Evolutionary conservation across 148 eudicot genomes (phyloP), one percentile per base, ranked within the genome.

Genomic region (Vaccinium corymbosum): DNA sequence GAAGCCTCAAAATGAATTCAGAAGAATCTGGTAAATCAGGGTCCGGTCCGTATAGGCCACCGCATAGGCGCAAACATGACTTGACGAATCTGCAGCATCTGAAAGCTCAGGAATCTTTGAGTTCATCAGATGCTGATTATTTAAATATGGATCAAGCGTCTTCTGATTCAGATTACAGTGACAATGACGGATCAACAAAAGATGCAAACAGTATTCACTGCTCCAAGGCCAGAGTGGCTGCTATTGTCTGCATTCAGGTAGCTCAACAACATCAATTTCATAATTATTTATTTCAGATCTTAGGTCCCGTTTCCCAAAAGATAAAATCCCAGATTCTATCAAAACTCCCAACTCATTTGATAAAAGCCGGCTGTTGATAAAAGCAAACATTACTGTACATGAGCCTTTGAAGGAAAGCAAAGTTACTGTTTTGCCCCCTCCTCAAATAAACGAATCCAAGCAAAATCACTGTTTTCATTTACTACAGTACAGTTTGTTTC

Each of bases 81-180:
- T 25, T 48, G 52, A 80, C 84, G 76, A 85, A 79, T 82, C 46
- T 83, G 82, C 88, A 86, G 87, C 90, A 84, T 87, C 81, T 80
- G 46, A 86, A 76, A 77, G 56, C 88, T 86, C 77, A 83, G 81
- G 79, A 86, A 64, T 84, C 87, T 86, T 57, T 85, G 20, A 49
- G 87, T 82, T 87, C 87, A 85, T 85, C 90, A 16, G 92, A 88
- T 80, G 89, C 84, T 48, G 92, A 89, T 72, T 82, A 86, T 81
- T 88, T 92, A 77, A 81, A 81, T 42, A 78, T 64, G 76, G 91
- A 90, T 81, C 81, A 59, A 83, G 83, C 87, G 4, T 95, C 98
- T 72, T 97, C 99, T 52, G 99, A 97, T 91, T 97, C 99, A 73
- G 99, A 97, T 80, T 92, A 82, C 80, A 97, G 99, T 85, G 98